Percentiles rank a stretch among this genome's conserved stretches.
phyloP scores from a whole-genome alignment of 2,329 filamentous ascomycete genomes.

The Cyclaneusma minus region DNA sequence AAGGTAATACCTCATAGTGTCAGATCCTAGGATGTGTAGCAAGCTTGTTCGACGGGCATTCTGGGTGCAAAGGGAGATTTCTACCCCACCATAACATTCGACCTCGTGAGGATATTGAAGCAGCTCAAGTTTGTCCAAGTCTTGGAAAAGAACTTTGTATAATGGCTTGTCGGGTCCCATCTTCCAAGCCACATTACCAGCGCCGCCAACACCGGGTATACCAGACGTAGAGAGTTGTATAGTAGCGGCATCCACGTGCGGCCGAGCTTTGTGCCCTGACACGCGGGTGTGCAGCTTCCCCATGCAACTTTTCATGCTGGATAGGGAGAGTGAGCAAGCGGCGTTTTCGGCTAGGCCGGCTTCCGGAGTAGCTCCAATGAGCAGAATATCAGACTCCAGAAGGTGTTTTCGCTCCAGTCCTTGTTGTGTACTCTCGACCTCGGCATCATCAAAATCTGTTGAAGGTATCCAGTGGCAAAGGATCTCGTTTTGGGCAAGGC shows the following conservation, averaged over 20 bases:
- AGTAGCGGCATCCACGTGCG: too few relatives aligned
- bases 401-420: constrained; percentile 2
- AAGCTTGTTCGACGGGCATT: constrained; percentile 5
- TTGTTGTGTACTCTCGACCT: constrained; percentile 1
- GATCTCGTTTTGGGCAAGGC: constrained; percentile 1
- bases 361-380: constrained; percentile 1
- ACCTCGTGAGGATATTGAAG: constrained; percentile 5
- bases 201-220: too few relatives aligned
- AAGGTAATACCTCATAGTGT: constrained; percentile 7
- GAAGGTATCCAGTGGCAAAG: constrained; percentile 5
- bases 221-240: too few relatives aligned
- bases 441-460: constrained; percentile 2
- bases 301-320: constrained; percentile 4
- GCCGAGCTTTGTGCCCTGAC: too few relatives aligned
- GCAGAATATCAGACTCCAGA: constrained; percentile 2
- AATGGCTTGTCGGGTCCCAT: too few relatives aligned
- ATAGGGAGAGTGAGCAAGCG: too few relatives aligned
- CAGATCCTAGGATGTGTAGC: constrained; percentile 4
- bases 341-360: constrained; percentile 1
- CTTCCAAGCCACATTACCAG: too few relatives aligned
- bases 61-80: constrained; percentile 7
- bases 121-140: too few relatives aligned
- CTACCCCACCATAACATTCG: constrained; percentile 6
- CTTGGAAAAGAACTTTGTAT: too few relatives aligned
- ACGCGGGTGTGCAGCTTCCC: too few relatives aligned